Conservation (phyloP, 805 yeast species). For the Torulaspora indica region DNA sequence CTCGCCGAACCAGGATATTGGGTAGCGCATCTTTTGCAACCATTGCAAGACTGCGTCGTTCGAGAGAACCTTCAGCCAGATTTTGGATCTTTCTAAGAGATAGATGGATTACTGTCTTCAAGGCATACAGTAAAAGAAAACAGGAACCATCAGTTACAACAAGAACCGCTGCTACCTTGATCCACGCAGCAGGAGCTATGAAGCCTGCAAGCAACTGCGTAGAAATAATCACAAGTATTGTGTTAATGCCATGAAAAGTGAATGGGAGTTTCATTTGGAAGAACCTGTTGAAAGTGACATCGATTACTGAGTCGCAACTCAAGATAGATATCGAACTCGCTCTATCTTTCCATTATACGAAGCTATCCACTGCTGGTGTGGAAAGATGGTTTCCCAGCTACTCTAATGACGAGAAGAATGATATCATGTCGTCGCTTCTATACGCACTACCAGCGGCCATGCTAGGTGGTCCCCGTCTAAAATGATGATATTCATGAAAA, state of each 20-base stretch:
- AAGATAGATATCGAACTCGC: slow-evolving; percentile 2
- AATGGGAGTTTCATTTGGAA: slow-evolving; percentile 15
- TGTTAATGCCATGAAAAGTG: slow-evolving; percentile 1
- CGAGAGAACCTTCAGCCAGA: neutral
- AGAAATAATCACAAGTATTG: too few species aligned
- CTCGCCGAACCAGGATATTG: slow-evolving; percentile 14
- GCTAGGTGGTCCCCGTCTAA: too few species aligned
- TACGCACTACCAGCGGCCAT: too few species aligned
- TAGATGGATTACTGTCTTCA: too few species aligned
- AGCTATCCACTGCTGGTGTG: slow-evolving; percentile 12
- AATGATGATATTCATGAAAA: too few species aligned
- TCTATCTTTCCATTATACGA: slow-evolving; percentile 13
- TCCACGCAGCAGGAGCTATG: too few species aligned
- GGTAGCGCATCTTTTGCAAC: slow-evolving; percentile 17
- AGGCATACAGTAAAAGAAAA: too few species aligned
- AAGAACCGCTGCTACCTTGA: too few species aligned
- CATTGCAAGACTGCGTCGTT: slow-evolving; percentile 11
- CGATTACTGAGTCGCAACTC: slow-evolving; percentile 15
- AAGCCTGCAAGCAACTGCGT: too few species aligned
- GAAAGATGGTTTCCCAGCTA: slow-evolving; percentile 13
- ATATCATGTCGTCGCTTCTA: too few species aligned
- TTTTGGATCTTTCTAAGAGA: neutral
- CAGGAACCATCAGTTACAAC: too few species aligned
- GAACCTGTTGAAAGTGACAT: slow-evolving; percentile 11
- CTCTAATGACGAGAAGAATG: too few species aligned